Base-by-base conservation (phyloP, 331 rosid genomes). In the Acacia pycnantha region DNA sequence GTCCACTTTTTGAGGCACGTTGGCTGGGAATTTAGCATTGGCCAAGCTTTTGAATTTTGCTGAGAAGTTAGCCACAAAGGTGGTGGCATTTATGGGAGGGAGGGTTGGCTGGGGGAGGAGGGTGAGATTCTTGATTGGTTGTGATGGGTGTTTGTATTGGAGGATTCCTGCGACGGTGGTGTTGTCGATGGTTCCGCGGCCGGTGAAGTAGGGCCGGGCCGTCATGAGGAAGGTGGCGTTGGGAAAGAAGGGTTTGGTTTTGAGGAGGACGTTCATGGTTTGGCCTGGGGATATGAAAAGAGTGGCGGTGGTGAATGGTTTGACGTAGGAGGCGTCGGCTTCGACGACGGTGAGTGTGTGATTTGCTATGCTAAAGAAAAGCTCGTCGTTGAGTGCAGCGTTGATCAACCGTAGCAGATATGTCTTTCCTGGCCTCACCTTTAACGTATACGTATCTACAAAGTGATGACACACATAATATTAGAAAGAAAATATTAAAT, bases 371-470 rank as follows among this genome's bases (percentile, higher is more conserved):
- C 84, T 78, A 40, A 94, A 91, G 86, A 92, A 94, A 14, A 94
- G 94, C 70, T 94, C 98, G 24, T 94, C 94, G 82, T 94, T 90
- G 79, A 94, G 98, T 72, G 97, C 98, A 82, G 95, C 98, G 61
- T 94, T 94, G 92, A 94, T 87, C 33, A 94, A 6, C 1, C 98
- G 89, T 12, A 94, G 91, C 5, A 88, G 86, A 80, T 94, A 94
- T 9, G 93, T 92, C 77, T 92, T 92, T 18, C 90, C 94, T 26
- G 94, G 83, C 88, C 85, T 86, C 71, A 92, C 95, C 82, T 81
- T 90, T 22, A 92, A 85, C 83, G 44, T 92, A 74, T 84, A 94
- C 78, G 90, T 92, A 75, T 94, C 98, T 94, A 22, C 29, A 58
- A 22, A 0, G 24, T 7, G 24, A 21, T 3, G 59, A 50, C 24